Evolutionary conservation across 2,329 filamentous ascomycete species (phyloP).

Genomic region (Grosmannia clavigera): DNA sequence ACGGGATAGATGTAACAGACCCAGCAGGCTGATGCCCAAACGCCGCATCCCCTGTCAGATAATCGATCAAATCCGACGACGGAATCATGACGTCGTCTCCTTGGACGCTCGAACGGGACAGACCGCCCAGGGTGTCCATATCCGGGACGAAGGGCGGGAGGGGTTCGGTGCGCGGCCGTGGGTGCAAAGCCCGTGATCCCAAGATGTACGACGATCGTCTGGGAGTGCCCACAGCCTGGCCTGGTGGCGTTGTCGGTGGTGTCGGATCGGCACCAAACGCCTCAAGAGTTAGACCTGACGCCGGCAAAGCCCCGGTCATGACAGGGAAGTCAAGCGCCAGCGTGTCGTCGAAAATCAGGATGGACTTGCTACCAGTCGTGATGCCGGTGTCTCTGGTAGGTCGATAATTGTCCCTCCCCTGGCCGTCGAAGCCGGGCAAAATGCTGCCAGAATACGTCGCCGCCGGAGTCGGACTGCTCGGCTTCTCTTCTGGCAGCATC

Average conservation of each 20-base stretch:
- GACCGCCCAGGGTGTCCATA: constrained; percentile 25
- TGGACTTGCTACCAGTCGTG: constrained; percentile 76
- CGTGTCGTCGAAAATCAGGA: constrained; percentile 72
- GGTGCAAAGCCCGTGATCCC: constrained; percentile 29
- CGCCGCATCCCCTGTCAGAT: constrained; percentile 8
- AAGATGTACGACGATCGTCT: constrained; percentile 44
- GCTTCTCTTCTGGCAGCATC: constrained; percentile 15
- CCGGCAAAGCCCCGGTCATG: constrained; percentile 37
- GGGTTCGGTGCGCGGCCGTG: constrained; percentile 24
- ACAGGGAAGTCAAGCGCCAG: constrained; percentile 33
- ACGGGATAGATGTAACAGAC: neutral
- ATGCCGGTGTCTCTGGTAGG: constrained; percentile 45
- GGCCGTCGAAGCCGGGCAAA: neutral
- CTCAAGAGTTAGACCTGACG: constrained; percentile 34
- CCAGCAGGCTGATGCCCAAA: neutral
- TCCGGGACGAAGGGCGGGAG: constrained; percentile 37
- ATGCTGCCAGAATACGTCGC: constrained; percentile 31
- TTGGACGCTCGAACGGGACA: neutral
- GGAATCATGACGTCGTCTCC: neutral
- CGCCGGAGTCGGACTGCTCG: constrained; percentile 14
- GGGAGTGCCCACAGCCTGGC: constrained; percentile 30
- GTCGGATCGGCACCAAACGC: constrained; percentile 44
- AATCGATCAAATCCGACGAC: constrained; percentile 9
- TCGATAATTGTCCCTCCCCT: constrained; percentile 16
- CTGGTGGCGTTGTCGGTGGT: constrained; percentile 49